Evolutionary conservation across 177 flowering plant species (phyloP).

Genomic region (Tripterygium wilfordii): DNA sequence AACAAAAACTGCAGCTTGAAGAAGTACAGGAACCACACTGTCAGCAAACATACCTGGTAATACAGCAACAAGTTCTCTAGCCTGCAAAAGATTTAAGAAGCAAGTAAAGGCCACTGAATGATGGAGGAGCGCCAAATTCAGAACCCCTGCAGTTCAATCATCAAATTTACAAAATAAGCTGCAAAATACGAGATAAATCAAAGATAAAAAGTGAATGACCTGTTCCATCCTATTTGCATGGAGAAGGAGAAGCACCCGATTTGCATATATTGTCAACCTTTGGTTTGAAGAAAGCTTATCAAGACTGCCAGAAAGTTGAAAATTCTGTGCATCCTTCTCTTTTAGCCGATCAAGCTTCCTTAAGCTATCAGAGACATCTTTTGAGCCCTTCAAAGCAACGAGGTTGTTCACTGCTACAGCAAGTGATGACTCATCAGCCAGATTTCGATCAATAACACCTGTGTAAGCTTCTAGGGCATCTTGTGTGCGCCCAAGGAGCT

Average conservation of each 20-base stretch:
- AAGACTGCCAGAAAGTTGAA: slow-evolving; percentile 60
- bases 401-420: slow-evolving; percentile 90
- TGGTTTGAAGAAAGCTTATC: slow-evolving; percentile 84
- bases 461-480: slow-evolving; percentile 66
- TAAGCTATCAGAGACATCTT: slow-evolving; percentile 74
- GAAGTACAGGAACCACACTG: slow-evolving; percentile 55
- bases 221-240: slow-evolving; percentile 81
- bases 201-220: too few species aligned
- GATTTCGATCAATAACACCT: slow-evolving; percentile 51
- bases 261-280: slow-evolving; percentile 69
- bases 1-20: slow-evolving; percentile 83
- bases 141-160: too few species aligned
- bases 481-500: slow-evolving; percentile 67
- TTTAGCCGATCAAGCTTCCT: slow-evolving; percentile 75
- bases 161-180: too few species aligned
- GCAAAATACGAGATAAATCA: too few species aligned
- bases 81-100: slow-evolving; percentile 38
- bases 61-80: slow-evolving; percentile 65
- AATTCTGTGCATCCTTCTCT: slow-evolving; percentile 55
- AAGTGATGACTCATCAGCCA: slow-evolving; percentile 76
- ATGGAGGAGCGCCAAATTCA: too few species aligned
- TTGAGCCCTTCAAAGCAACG: slow-evolving; percentile 67
- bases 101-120: neutral
- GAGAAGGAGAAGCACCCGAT: slow-evolving; percentile 80
- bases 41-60: slow-evolving; percentile 52